phyloP scores from a whole-genome alignment of 73 alveolate genomes.

The Paramecium tetraurelia region DNA sequence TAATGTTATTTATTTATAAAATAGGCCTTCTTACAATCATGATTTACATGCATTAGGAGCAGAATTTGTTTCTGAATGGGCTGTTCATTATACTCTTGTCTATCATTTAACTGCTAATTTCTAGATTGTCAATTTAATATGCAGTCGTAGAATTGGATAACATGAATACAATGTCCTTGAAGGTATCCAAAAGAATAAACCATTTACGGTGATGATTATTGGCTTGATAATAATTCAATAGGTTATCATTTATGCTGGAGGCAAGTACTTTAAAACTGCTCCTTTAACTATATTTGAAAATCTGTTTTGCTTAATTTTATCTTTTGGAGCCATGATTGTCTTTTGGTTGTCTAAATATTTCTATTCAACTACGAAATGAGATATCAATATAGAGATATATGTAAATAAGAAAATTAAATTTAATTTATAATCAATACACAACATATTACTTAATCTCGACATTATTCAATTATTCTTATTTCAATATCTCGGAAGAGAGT shows the following conservation, averaged over 20 bases:
- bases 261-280: conserved; percentile 25
- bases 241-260: conserved; percentile 18
- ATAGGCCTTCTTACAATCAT: conserved; percentile 21
- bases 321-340: background rate
- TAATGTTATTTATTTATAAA: background rate
- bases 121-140: background rate
- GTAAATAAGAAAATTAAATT: background rate
- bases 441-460: background rate
- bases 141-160: conserved; percentile 31
- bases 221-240: background rate
- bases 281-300: background rate
- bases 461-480: background rate
- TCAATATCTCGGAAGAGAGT: background rate
- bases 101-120: conserved; percentile 39
- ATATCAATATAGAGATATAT: background rate
- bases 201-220: conserved; percentile 28
- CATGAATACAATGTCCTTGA: conserved; percentile 34
- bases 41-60: conserved; percentile 7
- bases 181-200: conserved; percentile 36
- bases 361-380: background rate
- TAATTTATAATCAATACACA: background rate
- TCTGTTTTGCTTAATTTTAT: background rate
- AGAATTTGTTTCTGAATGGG: conserved; percentile 44
- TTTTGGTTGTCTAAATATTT: conserved; percentile 21
- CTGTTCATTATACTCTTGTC: conserved; percentile 37